phyloP scores from a whole-genome alignment of 306 rosid species.

The Chamaecrista fasciculata region DNA sequence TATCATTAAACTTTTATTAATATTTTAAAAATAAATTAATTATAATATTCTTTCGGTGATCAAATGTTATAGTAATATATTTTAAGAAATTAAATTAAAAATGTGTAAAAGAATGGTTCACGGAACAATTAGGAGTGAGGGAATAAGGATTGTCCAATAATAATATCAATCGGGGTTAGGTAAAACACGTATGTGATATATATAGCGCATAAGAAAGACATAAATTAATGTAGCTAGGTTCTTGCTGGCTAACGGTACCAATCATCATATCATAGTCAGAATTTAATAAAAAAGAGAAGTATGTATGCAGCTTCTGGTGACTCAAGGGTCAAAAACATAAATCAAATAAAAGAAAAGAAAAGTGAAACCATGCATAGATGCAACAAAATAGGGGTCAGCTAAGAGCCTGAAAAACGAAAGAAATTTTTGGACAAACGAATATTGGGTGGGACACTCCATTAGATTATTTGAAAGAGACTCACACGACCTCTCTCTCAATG shows the following conservation, averaged over 20 bases:
- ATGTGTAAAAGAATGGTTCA: too few species aligned
- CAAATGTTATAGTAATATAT: too few species aligned
- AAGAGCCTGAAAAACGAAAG: neutral
- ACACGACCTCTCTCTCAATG: slow-evolving; percentile 20
- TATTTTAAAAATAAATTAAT: too few species aligned
- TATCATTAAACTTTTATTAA: too few species aligned
- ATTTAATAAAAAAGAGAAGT: neutral
- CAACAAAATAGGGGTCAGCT: slow-evolving; percentile 33
- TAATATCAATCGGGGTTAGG: neutral
- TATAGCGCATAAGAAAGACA: neutral
- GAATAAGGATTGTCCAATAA: neutral
- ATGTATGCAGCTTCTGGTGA: slow-evolving; percentile 1
- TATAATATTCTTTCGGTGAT: too few species aligned
- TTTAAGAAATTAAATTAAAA: too few species aligned
- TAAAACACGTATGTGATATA: neutral
- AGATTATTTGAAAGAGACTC: slow-evolving; percentile 24
- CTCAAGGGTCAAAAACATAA: slow-evolving; percentile 25
- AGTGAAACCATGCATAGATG: slow-evolving; percentile 26
- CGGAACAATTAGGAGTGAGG: neutral
- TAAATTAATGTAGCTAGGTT: neutral
- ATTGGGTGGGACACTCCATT: slow-evolving; percentile 19
- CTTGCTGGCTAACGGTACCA: slow-evolving; percentile 24
- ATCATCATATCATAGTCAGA: slow-evolving; percentile 1
- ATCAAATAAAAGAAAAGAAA: too few species aligned
- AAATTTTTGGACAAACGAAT: slow-evolving; percentile 20